A percentile compares a stretch with the other conserved stretches of the same genome.
phyloP scores from a whole-genome alignment of 169 alveolate species.

The Plasmodium gaboni region DNA sequence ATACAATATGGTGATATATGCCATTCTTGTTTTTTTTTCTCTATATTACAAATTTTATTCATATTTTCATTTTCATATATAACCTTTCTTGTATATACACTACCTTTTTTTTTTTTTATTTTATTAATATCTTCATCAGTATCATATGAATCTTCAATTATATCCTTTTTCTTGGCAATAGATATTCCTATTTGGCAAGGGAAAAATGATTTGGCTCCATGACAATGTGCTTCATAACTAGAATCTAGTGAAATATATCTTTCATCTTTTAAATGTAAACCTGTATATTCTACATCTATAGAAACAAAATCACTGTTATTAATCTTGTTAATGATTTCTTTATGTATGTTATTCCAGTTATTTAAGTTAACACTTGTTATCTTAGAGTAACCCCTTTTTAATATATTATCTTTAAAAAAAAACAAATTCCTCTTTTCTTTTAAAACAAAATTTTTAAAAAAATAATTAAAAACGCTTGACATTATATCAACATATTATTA shows the following conservation, averaged over 20 bases:
- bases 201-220: conserved; percentile 88
- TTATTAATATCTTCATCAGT: conserved; percentile 4
- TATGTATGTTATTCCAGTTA: conserved; percentile 71
- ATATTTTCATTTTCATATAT: conserved; percentile 12
- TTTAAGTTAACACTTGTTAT: conserved; percentile 75
- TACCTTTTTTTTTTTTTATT: conserved; percentile 2
- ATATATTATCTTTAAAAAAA: conserved; percentile 21
- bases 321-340: conserved; percentile 73
- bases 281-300: conserved; percentile 87
- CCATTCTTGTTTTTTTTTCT: conserved; percentile 80
- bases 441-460: conserved; percentile 59
- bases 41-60: background rate
- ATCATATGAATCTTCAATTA: background rate
- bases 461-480: conserved; percentile 43
- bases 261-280: conserved; percentile 87
- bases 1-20: conserved; percentile 88
- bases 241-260: conserved; percentile 88
- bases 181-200: conserved; percentile 92
- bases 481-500: conserved; percentile 13
- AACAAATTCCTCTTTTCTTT: conserved; percentile 32
- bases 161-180: conserved; percentile 82
- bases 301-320: conserved; percentile 85
- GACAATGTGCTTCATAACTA: conserved; percentile 90
- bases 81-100: conserved; percentile 30
- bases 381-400: conserved; percentile 43